Evolutionary conservation across 306 rosid genomes (phyloP).

Genomic region (Biancaea sappan): DNA sequence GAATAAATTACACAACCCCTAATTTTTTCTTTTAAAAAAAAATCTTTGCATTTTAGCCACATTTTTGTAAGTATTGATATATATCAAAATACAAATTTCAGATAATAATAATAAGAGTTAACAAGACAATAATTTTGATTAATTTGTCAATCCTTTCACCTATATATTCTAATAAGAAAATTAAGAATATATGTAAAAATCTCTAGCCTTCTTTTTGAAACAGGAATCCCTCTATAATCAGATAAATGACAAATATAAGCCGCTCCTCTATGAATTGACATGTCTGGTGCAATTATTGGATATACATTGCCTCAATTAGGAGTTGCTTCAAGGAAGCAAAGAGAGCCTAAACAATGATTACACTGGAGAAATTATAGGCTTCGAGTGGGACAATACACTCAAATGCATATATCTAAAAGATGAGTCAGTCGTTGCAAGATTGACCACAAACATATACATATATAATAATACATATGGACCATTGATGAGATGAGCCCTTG

Average conservation of each 20-base stretch:
- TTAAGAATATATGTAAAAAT: no score
- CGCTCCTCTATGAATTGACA: conserved; percentile 16
- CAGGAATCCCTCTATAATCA: conserved; percentile 18
- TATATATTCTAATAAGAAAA: no score
- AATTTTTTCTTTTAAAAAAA: no score
- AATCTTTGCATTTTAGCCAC: no score
- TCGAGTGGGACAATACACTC: conserved; percentile 29
- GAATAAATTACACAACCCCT: no score
- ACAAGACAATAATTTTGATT: no score
- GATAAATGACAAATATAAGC: not conserved
- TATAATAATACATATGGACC: conserved; percentile 23
- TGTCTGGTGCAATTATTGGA: not conserved
- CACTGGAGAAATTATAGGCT: conserved; percentile 12
- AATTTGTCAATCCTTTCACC: no score
- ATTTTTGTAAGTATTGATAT: no score
- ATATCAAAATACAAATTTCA: no score
- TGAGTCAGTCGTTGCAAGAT: conserved; percentile 13
- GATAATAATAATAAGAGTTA: no score
- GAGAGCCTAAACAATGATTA: conserved; percentile 34
- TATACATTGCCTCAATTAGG: not conserved
- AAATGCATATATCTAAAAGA: not conserved
- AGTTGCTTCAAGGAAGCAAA: conserved; percentile 31
- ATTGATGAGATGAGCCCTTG: conserved; percentile 20
- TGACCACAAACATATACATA: conserved; percentile 22
- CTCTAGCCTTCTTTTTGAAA: no score